phyloP scores from a whole-genome alignment of 2,329 filamentous ascomycete species.

The Fusarium sp. region DNA sequence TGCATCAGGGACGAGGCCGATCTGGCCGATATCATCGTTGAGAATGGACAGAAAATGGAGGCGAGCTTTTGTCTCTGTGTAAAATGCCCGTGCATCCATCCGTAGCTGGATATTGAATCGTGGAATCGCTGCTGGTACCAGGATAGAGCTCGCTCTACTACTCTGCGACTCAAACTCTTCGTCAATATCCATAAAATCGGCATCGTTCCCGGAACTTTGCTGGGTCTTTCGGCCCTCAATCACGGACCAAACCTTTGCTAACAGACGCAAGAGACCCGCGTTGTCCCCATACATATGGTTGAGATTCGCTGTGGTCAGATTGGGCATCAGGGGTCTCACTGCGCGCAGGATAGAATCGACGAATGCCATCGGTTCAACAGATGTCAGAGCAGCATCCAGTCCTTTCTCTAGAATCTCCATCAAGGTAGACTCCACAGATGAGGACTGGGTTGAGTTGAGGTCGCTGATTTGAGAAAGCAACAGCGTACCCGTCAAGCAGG shows the following conservation, averaged over 20 bases:
- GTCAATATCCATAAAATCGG: conserved; percentile 75
- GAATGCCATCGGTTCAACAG: conserved; percentile 58
- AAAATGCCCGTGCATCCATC: conserved; percentile 58
- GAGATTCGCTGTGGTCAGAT: conserved; percentile 52
- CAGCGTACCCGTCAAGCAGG: conserved; percentile 57
- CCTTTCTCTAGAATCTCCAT: conserved; percentile 54
- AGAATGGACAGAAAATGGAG: conserved; percentile 58
- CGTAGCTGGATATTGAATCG: conserved; percentile 56
- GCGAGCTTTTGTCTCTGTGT: conserved; percentile 58
- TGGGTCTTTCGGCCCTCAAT: conserved; percentile 36
- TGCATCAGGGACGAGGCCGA: conserved; percentile 60
- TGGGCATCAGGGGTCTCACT: conserved; percentile 59
- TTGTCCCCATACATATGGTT: conserved; percentile 51
- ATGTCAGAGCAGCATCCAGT: conserved; percentile 53
- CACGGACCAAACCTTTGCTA: conserved; percentile 51
- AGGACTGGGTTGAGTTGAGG: conserved; percentile 59
- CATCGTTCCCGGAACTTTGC: conserved; percentile 47
- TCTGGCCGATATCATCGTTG: conserved; percentile 54
- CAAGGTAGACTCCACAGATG: conserved; percentile 58
- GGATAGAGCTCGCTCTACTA: conserved; percentile 55
- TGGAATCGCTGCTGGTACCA: conserved; percentile 55
- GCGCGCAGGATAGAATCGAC: conserved; percentile 59
- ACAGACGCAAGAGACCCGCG: conserved; percentile 55
- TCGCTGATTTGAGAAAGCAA: conserved; percentile 60
- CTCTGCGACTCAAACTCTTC: conserved; percentile 71